Conservation (phyloP, 1,284 basidiomycete genomes). For the Rhodotorula sp. region DNA sequence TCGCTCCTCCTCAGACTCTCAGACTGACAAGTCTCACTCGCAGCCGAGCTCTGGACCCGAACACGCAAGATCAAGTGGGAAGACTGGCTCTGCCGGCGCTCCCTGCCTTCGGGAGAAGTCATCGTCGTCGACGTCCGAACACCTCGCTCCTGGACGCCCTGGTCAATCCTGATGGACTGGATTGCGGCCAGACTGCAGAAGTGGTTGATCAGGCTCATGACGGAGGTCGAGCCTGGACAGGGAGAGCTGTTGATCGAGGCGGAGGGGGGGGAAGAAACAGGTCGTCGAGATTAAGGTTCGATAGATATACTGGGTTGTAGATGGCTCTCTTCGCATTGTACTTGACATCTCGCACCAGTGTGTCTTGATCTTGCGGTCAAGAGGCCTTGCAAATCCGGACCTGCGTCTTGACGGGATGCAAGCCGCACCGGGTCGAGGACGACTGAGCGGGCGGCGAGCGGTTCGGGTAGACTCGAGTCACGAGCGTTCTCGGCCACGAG, state of each 20-base stretch:
- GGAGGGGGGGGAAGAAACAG: not conserved
- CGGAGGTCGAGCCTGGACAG: conserved; percentile 1
- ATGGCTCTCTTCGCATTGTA: too few relatives aligned
- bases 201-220: conserved; percentile 11
- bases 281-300: not conserved
- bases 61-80: conserved; percentile 27
- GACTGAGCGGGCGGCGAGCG: too few relatives aligned
- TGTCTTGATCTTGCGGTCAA: not conserved
- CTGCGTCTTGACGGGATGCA: too few relatives aligned
- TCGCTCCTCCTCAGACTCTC: not conserved
- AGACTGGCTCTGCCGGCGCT: conserved; percentile 13
- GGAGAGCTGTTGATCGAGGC: not conserved
- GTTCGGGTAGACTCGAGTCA: too few relatives aligned
- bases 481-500: too few relatives aligned
- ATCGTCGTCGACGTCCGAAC: not conserved
- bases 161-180: conserved; percentile 6
- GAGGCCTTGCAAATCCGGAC: not conserved
- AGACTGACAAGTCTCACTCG: not conserved
- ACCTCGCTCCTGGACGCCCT: conserved; percentile 16
- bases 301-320: not conserved
- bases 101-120: not conserved
- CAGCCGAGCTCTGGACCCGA: conserved; percentile 32
- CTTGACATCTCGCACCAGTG: not conserved
- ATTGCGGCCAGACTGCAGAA: not conserved
- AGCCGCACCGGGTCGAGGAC: too few relatives aligned